These are phyloP conservation scores for Acanthamoeba sp. DNA, from an alignment of 208 protist genomes.

Conservation along the genomic window DNA sequence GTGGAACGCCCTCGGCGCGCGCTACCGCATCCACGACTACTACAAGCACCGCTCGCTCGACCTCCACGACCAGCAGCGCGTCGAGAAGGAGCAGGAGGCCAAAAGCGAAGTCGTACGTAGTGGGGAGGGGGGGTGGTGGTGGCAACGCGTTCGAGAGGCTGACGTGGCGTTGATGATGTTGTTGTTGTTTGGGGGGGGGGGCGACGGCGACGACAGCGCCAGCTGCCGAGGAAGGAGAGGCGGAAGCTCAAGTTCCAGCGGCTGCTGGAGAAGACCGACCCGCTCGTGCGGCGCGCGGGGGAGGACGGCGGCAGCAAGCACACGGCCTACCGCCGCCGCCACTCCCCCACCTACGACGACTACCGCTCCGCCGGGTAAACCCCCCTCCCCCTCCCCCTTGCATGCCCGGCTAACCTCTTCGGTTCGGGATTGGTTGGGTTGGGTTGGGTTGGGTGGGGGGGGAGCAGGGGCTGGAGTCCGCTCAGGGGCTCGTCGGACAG, in stretches of 20 bases:
- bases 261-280: slow-evolving; percentile 40
- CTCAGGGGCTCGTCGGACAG: background rate
- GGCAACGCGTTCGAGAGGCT: too few species aligned
- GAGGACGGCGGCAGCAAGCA: slow-evolving; percentile 1
- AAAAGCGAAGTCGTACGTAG: slow-evolving; percentile 46
- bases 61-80: slow-evolving; percentile 2
- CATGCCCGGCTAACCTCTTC: too few species aligned
- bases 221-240: slow-evolving; percentile 16
- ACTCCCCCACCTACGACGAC: slow-evolving; percentile 39
- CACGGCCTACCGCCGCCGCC: background rate
- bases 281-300: background rate
- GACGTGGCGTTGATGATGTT: too few species aligned
- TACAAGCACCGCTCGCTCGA: slow-evolving; percentile 8
- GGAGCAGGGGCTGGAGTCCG: background rate
- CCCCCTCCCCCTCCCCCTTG: background rate
- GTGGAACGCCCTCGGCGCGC: slow-evolving; percentile 29
- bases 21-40: background rate
- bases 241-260: slow-evolving; percentile 16
- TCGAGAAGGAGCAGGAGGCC: slow-evolving; percentile 46
- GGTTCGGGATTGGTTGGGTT: too few species aligned
- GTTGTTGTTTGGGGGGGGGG: too few species aligned
- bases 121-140: too few species aligned
- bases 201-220: background rate
- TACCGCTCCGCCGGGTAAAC: background rate
- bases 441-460: too few species aligned